These are phyloP conservation scores for Fremontodendron californicum DNA, from an alignment of 345 rosid species.

Conservation along the genomic window DNA sequence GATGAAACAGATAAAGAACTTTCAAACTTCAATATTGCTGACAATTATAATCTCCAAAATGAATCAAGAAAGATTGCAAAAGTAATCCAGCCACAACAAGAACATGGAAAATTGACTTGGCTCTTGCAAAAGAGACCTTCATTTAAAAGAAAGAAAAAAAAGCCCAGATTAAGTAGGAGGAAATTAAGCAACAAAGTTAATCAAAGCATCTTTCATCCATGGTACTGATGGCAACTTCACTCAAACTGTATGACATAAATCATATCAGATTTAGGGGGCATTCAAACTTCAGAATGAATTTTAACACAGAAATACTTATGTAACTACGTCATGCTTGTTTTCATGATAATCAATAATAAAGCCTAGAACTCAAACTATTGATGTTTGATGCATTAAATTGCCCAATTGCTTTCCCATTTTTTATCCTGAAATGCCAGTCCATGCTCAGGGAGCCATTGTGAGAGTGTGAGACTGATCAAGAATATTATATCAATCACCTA, in stretches of 20 bases:
- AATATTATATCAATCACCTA: neutral
- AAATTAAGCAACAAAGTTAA: neutral
- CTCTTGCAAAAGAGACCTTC: neutral
- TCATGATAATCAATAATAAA: neutral
- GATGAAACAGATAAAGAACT: conserved; percentile 13
- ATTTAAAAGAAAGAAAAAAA: neutral
- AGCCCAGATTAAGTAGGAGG: neutral
- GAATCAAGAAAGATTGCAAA: neutral
- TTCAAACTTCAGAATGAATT: neutral
- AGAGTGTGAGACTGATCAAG: neutral
- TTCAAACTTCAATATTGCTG: neutral
- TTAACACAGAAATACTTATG: neutral
- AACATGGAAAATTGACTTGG: neutral
- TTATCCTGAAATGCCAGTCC: neutral
- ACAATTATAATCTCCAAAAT: neutral
- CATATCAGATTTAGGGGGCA: neutral
- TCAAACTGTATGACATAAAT: neutral
- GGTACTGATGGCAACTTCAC: neutral
- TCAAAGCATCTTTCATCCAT: neutral
- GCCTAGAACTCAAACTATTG: neutral
- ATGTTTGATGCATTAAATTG: neutral
- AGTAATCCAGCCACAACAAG: neutral
- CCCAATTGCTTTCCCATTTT: neutral
- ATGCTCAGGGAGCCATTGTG: neutral
- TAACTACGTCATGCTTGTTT: neutral